Percentiles rank a stretch among this genome's conserved stretches.
phyloP scores from a whole-genome alignment of 345 rosid genomes.

The Nephelium lappaceum region DNA sequence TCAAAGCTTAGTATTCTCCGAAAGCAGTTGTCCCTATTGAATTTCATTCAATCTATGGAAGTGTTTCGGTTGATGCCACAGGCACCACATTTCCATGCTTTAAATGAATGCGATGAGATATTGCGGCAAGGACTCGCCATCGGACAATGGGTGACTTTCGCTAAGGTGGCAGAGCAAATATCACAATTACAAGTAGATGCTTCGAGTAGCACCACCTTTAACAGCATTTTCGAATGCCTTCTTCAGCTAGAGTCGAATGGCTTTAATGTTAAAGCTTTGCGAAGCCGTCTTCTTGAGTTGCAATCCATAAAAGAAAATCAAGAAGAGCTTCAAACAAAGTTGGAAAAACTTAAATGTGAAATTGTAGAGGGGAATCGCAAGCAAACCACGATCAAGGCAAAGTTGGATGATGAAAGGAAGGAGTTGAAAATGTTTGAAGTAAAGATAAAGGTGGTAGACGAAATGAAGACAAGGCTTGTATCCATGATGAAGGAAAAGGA shows the following conservation, averaged over 20 bases:
- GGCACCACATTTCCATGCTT: no score
- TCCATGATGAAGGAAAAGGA: conserved; percentile 19
- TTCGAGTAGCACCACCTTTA: neutral
- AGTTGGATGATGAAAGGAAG: conserved; percentile 14
- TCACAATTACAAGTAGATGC: no score
- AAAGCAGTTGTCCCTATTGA: no score
- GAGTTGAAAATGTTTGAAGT: conserved; percentile 20
- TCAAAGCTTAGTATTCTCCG: no score
- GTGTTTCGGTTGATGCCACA: no score
- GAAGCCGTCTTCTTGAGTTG: conserved; percentile 16
- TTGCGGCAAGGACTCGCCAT: no score
- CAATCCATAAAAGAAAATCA: conserved; percentile 28
- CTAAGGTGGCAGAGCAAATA: no score
- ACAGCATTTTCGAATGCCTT: neutral
- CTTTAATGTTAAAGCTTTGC: conserved; percentile 28
- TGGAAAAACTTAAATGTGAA: conserved; percentile 8
- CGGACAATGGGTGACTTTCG: no score
- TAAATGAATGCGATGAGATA: no score
- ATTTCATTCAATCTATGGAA: no score
- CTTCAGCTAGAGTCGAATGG: conserved; percentile 26
- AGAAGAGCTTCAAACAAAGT: conserved; percentile 20
- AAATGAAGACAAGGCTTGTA: conserved; percentile 1
- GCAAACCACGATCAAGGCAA: conserved; percentile 11
- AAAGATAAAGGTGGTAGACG: neutral
- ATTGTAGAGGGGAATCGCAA: conserved; percentile 8